Base-by-base conservation (phyloP, 768 basidiomycete species). In the Mycena pura region DNA sequence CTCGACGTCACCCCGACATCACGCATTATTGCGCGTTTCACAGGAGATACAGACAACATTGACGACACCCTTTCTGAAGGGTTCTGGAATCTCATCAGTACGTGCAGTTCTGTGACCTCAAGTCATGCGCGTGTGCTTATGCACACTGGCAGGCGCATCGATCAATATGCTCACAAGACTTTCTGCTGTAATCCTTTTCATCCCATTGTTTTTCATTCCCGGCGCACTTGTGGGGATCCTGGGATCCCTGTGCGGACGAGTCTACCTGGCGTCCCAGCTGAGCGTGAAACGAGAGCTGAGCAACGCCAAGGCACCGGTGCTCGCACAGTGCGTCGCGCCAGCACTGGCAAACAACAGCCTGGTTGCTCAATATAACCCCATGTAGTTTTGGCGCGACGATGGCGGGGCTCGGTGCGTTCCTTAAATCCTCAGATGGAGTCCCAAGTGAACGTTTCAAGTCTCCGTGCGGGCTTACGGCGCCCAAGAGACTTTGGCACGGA, bases 11-110 rank as follows among this genome's bases (percentile, higher is more conserved):
- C 82, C 1, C 80, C 81, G 5, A 72, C 75, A 2, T 77, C 80
- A 31, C 82, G 89, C 7, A 83, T 91, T 46, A 83, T 90, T 46
- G 76, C 86, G 27, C 81, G 89, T 49, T 86, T 86, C 69, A 90
- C 89, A 2, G 83, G 87, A 57, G 89, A 90, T 68, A 17, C 60
- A 48, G 53, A 53, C 45, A 11, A 11, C 38, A 21, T 22, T 27
- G 9, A 21, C n/a, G n/a, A 31, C 6, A 7, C 24, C n/a, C n/a
- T 24, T 14, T 15, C 11, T 5, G 7, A 2, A 48, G n/a, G n/a
- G 6, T 14, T 15, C 40, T 53, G 14, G 53, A 21, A 38, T 14
- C 36, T 22, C 1, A 10, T 24, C 28, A 60, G 58, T 47, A 58
- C 39, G 51, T 58, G 52, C 14, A 52, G 52, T 19, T 51, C 58